Percentiles rank a stretch among this genome's conserved stretches.
Conservation (phyloP, 805 yeast species). For the Spathaspora passalidarum region DNA sequence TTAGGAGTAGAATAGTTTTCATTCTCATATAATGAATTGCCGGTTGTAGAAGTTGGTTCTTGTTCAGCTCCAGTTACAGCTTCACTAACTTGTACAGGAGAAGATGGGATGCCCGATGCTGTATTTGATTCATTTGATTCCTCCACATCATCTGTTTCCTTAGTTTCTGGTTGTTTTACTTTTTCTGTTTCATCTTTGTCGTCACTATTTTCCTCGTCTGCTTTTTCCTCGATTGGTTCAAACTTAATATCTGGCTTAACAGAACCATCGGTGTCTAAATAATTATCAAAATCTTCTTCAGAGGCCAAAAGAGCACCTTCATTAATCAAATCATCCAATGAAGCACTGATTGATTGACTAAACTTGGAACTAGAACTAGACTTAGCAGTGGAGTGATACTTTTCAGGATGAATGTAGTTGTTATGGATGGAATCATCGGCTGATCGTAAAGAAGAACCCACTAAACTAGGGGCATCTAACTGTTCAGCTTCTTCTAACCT, state of each 20-base stretch:
- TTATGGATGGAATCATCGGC: slow-evolving; percentile 46
- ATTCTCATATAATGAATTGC: slow-evolving; percentile 6
- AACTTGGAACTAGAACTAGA: not conserved
- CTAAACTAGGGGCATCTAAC: slow-evolving; percentile 47
- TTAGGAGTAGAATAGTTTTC: slow-evolving; percentile 40
- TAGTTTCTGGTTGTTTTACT: slow-evolving; percentile 1
- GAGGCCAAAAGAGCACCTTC: slow-evolving; percentile 46
- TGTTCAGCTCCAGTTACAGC: not conserved
- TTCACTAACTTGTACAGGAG: not conserved
- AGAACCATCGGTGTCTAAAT: slow-evolving; percentile 53
- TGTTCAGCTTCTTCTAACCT: slow-evolving; percentile 53
- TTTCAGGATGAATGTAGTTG: slow-evolving; percentile 45
- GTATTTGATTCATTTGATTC: no score
- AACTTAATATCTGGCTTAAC: slow-evolving; percentile 46
- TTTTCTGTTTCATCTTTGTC: slow-evolving; percentile 10
- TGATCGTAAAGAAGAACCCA: slow-evolving; percentile 50
- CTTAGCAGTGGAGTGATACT: slow-evolving; percentile 13
- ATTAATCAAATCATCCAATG: slow-evolving; percentile 48
- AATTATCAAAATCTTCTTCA: slow-evolving; percentile 51
- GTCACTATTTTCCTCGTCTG: slow-evolving; percentile 13
- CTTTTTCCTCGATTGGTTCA: slow-evolving; percentile 21
- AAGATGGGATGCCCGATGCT: no score
- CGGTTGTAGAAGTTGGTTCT: slow-evolving; percentile 1
- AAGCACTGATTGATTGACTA: slow-evolving; percentile 40
- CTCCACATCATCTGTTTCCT: slow-evolving; percentile 1